Percentiles rank a stretch among this genome's conserved stretches.
Conservation (phyloP, 2,329 filamentous ascomycete species). For the Aspergillus chevalieri region DNA sequence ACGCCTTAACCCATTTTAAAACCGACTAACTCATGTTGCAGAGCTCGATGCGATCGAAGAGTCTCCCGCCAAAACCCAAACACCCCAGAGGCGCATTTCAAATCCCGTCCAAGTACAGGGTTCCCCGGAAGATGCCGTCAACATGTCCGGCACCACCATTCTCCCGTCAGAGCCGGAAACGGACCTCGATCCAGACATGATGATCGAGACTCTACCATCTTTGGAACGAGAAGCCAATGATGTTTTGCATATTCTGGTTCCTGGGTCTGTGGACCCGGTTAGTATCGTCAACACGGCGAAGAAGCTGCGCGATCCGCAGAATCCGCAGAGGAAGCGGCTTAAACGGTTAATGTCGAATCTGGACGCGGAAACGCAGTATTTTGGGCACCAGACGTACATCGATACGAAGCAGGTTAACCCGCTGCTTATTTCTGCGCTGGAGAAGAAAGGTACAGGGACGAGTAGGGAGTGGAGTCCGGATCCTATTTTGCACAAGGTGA, state of each 20-base stretch:
- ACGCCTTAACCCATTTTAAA: background rate
- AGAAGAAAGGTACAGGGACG: conserved; percentile 10
- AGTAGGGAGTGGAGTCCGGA: conserved; percentile 27
- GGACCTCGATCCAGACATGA: conserved; percentile 28
- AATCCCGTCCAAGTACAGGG: background rate
- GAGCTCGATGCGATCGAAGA: conserved; percentile 12
- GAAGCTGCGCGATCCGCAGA: conserved; percentile 22
- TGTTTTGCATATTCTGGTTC: conserved; percentile 34
- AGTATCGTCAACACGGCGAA: conserved; percentile 24
- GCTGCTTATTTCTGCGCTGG: conserved; percentile 22
- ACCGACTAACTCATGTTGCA: background rate
- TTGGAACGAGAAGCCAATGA: conserved; percentile 27
- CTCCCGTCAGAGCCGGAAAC: conserved; percentile 22
- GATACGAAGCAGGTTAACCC: conserved; percentile 23
- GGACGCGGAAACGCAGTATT: conserved; percentile 18
- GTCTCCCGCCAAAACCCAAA: background rate
- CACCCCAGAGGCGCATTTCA: background rate
- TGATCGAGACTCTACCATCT: conserved; percentile 36
- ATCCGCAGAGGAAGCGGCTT: conserved; percentile 24
- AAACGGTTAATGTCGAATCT: conserved; percentile 19
- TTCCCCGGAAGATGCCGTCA: conserved; percentile 20
- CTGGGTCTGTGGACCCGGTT: conserved; percentile 18
- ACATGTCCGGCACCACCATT: conserved; percentile 32
- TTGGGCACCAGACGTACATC: conserved; percentile 31
- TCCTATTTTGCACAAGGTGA: conserved; percentile 38